A percentile compares a stretch with the other conserved stretches of the same genome.
Evolutionary conservation across 2,329 filamentous ascomycete species (phyloP).

Genomic region (Penicillium italicum): DNA sequence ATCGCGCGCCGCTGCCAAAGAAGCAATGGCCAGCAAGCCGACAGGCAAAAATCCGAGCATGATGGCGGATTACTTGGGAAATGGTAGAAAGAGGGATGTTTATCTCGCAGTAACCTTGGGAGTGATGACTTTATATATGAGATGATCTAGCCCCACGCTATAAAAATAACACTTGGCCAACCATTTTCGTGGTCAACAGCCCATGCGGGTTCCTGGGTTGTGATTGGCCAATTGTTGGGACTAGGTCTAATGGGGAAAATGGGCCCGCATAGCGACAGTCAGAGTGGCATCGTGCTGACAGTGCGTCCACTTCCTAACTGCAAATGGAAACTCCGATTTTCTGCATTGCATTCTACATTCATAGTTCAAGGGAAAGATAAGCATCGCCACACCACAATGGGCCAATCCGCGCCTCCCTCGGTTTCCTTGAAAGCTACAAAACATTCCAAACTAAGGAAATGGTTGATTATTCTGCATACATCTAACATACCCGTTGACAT

Average conservation of each 20-base stretch:
- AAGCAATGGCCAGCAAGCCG: slow-evolving; percentile 10
- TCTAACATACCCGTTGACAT: background rate
- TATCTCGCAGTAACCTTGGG: background rate
- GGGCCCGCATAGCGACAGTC: background rate
- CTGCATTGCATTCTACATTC: background rate
- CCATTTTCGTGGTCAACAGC: background rate
- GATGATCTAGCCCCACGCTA: background rate
- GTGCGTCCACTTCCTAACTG: background rate
- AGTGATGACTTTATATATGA: background rate
- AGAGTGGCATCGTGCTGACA: background rate
- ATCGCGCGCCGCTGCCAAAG: slow-evolving; percentile 16
- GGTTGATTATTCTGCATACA: background rate
- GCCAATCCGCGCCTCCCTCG: background rate
- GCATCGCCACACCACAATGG: background rate
- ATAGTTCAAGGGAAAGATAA: background rate
- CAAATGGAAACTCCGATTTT: background rate
- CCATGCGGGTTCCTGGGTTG: background rate
- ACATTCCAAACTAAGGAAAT: background rate
- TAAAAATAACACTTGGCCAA: background rate
- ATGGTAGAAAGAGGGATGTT: background rate
- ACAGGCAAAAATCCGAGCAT: background rate
- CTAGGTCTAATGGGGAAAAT: background rate
- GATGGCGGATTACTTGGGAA: no score
- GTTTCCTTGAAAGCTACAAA: background rate
- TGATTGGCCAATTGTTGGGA: background rate